phyloP scores from a whole-genome alignment of 2,329 filamentous ascomycete genomes.

The Nannizziopsis arthrosporioides region DNA sequence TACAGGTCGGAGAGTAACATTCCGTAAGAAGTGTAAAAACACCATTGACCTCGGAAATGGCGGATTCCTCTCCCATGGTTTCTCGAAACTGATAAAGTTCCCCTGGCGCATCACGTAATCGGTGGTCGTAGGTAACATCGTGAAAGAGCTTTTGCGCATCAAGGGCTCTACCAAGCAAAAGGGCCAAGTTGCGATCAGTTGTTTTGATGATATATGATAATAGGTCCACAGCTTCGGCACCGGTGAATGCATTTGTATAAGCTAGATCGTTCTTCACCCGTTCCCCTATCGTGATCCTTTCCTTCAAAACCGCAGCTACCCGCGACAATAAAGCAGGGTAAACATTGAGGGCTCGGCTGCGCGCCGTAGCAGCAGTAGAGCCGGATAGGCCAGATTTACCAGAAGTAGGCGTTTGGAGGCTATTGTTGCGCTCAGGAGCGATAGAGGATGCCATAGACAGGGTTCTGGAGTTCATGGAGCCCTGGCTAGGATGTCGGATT shows the following conservation, averaged over 20 bases:
- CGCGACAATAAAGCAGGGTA: conserved; percentile 90
- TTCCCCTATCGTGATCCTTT: conserved; percentile 74
- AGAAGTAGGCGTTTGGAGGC: conserved; percentile 44
- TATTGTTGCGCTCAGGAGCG: conserved; percentile 47
- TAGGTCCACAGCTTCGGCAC: conserved; percentile 87
- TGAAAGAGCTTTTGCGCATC: conserved; percentile 99
- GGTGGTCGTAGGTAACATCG: conserved; percentile 95
- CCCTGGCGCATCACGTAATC: conserved; percentile 79
- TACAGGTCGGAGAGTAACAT: conserved; percentile 97
- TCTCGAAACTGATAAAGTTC: conserved; percentile 97
- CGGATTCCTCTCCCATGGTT: conserved; percentile 66
- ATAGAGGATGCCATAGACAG: conserved; percentile 81
- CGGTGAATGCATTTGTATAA: conserved; percentile 95
- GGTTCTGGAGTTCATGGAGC: conserved; percentile 44
- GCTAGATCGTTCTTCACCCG: conserved; percentile 92
- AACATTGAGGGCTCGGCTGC: conserved; percentile 61
- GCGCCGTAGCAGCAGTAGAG: conserved; percentile 46
- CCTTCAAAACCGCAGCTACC: conserved; percentile 83
- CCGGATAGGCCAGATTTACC: conserved; percentile 38
- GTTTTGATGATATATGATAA: conserved; percentile 96
- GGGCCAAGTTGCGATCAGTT: conserved; percentile 83
- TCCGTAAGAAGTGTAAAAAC: conserved; percentile 94
- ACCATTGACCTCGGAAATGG: conserved; percentile 67
- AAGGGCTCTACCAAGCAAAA: conserved; percentile 78
- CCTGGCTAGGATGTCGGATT: conserved; percentile 35